Evolutionary conservation across 768 basidiomycete species (phyloP).

Genomic region (Rubroboletus satanas): DNA sequence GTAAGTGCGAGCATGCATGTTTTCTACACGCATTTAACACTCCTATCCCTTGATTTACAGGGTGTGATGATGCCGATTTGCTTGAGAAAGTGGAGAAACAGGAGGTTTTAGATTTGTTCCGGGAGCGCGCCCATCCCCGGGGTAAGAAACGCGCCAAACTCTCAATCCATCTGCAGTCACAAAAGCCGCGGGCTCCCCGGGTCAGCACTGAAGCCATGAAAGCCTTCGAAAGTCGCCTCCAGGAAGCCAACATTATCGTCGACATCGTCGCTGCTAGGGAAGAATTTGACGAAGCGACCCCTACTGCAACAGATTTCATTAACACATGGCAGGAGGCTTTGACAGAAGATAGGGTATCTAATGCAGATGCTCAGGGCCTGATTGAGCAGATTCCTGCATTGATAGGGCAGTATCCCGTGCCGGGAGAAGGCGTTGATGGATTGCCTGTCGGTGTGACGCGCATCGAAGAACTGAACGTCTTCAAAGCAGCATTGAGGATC

Average conservation of each 20-base stretch:
- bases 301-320: conserved; percentile 55
- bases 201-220: conserved; percentile 62
- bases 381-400: conserved; percentile 55
- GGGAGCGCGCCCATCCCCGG: conserved; percentile 61
- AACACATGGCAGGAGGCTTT: conserved; percentile 55
- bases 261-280: conserved; percentile 51
- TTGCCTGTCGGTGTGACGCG: conserved; percentile 49
- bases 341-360: conserved; percentile 37
- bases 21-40: background rate
- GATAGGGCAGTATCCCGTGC: conserved; percentile 52
- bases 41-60: conserved; percentile 37
- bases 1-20: conserved; percentile 43
- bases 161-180: conserved; percentile 77
- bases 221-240: conserved; percentile 56
- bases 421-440: conserved; percentile 47
- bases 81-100: conserved; percentile 65
- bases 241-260: conserved; percentile 43
- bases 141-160: conserved; percentile 74
- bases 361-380: conserved; percentile 43
- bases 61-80: conserved; percentile 63
- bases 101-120: conserved; percentile 72
- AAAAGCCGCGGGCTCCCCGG: conserved; percentile 54
- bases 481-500: conserved; percentile 56
- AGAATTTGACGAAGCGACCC: conserved; percentile 51
- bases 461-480: conserved; percentile 61